Conservation (phyloP, 148 eudicot genomes). For the Camellia granthamiana region DNA sequence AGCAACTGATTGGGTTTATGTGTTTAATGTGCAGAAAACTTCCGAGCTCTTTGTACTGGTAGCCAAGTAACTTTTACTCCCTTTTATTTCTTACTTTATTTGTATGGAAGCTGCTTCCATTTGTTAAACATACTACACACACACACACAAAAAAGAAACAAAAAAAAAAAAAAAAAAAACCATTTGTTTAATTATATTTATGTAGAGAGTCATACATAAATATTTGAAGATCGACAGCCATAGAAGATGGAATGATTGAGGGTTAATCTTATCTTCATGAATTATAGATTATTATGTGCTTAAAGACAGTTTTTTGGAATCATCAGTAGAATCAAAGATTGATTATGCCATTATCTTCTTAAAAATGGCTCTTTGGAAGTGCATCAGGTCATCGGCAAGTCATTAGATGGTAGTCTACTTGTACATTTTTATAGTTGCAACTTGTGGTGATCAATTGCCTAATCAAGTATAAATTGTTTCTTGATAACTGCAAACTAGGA, state of each 20-base stretch:
- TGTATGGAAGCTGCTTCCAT: not conserved
- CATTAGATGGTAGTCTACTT: not conserved
- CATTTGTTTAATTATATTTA: not conserved
- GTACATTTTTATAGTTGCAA: not conserved
- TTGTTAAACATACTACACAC: not conserved
- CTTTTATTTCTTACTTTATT: not conserved
- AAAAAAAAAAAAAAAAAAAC: not conserved
- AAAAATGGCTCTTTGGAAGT: not conserved
- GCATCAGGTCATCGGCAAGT: not conserved
- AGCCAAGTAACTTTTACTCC: slow-evolving; percentile 63
- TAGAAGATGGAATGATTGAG: not conserved
- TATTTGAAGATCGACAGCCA: not conserved
- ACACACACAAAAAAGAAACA: too few species aligned
- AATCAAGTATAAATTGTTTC: not conserved
- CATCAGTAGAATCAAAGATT: not conserved
- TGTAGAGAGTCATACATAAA: not conserved
- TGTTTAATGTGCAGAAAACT: slow-evolving; percentile 72
- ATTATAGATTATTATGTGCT: not conserved
- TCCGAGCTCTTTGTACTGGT: slow-evolving; percentile 99
- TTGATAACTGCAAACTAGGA: not conserved
- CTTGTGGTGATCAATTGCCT: not conserved
- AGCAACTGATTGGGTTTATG: slow-evolving; percentile 7
- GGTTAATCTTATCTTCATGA: not conserved
- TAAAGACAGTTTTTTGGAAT: not conserved
- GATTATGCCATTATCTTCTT: slow-evolving; percentile 1